Evolutionary conservation across 2,329 filamentous ascomycete species (phyloP).

Genomic region (Gremmenia infestans): DNA sequence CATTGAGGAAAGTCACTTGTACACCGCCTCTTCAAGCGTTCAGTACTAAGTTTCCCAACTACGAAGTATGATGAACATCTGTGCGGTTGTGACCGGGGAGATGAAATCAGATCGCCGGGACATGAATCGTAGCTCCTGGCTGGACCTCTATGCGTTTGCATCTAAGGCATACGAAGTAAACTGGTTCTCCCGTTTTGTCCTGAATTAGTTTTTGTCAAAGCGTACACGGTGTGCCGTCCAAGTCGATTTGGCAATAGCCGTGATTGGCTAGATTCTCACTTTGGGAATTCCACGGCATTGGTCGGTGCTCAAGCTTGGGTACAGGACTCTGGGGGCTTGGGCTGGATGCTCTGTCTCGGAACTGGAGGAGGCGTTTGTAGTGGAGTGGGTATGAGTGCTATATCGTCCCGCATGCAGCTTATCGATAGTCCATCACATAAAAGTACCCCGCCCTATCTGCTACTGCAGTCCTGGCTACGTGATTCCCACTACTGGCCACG

Average conservation of each 20-base stretch:
- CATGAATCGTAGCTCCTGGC: neutral
- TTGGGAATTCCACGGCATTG: slow-evolving; percentile 2
- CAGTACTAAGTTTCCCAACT: neutral
- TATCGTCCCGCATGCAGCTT: neutral
- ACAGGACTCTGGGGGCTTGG: neutral
- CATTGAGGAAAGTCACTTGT: neutral
- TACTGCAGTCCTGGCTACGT: neutral
- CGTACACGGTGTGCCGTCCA: neutral
- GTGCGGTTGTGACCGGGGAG: neutral
- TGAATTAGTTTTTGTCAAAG: neutral
- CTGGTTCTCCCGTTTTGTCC: neutral
- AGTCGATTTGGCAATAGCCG: neutral
- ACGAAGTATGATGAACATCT: neutral
- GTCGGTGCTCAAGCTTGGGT: neutral
- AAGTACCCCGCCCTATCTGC: neutral
- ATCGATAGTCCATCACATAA: neutral
- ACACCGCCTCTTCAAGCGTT: neutral
- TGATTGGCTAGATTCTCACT: neutral
- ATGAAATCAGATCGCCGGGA: neutral
- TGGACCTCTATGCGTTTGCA: neutral
- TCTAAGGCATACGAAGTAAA: neutral
- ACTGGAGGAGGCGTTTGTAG: too few species aligned
- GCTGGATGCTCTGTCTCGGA: too few species aligned
- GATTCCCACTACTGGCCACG: neutral
- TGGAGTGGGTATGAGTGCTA: neutral